A percentile compares a stretch with the other conserved stretches of the same genome.
Evolutionary conservation across 164 flowering plant genomes (phyloP).

Genomic region (Taxillus chinensis): DNA sequence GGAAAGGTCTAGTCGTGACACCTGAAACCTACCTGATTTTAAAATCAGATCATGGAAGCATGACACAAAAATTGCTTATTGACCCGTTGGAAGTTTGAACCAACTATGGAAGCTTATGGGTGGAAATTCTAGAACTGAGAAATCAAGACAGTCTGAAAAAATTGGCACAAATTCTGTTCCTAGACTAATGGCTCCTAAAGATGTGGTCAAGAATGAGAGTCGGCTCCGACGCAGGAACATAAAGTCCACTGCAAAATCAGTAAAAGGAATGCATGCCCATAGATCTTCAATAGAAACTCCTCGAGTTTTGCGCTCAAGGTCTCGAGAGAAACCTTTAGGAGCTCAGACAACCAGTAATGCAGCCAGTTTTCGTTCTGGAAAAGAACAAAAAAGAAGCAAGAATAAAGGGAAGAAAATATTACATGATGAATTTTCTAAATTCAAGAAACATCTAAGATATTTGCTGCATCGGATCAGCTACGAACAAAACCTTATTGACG

Average conservation of each 20-base stretch:
- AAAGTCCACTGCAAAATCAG: conserved; percentile 11
- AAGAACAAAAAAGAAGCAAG: conserved; percentile 15
- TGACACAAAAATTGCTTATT: too few relatives aligned
- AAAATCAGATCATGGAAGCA: too few relatives aligned
- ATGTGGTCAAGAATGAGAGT: too few relatives aligned
- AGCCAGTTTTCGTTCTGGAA: conserved; percentile 12
- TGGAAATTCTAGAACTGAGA: too few relatives aligned
- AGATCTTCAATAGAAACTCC: conserved; percentile 15
- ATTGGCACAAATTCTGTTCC: too few relatives aligned
- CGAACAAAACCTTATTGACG: conserved; percentile 71
- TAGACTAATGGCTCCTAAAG: too few relatives aligned
- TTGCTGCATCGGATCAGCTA: conserved; percentile 34
- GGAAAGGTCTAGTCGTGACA: conserved; percentile 2
- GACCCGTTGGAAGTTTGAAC: too few relatives aligned
- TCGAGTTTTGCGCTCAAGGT: conserved; percentile 31
- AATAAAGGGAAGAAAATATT: conserved; percentile 13
- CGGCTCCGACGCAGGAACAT: too few relatives aligned
- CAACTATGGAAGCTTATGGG: too few relatives aligned
- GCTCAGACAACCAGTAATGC: conserved; percentile 15
- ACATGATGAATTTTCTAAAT: conserved; percentile 31
- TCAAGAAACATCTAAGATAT: conserved; percentile 32
- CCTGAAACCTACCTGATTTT: conserved; percentile 2
- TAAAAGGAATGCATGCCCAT: conserved; percentile 15
- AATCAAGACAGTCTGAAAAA: too few relatives aligned
- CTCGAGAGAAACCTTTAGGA: conserved; percentile 23